phyloP scores from a whole-genome alignment of 306 rosid species.

The Vigna mungo region DNA sequence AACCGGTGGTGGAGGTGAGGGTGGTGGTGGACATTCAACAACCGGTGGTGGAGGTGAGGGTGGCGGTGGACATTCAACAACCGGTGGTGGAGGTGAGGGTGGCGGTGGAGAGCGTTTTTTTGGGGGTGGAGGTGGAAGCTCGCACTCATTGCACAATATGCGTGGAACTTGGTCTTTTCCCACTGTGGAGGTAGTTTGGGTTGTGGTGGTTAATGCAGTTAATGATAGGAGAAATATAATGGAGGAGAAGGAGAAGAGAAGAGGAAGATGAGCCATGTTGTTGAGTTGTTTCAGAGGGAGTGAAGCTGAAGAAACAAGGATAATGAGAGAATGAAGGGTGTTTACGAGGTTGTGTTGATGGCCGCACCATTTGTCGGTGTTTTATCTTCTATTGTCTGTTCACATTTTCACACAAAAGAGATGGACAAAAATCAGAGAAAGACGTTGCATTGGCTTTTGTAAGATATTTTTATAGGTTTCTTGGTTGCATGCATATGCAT shows the following conservation, averaged over 20 bases:
- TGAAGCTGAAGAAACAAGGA: not conserved
- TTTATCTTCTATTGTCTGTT: constrained; percentile 51
- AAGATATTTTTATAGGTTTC: not conserved
- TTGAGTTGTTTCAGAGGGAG: not conserved
- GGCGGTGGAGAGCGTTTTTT: constrained; percentile 51
- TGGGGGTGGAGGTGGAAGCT: constrained; percentile 44
- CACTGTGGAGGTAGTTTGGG: constrained; percentile 28
- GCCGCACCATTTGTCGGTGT: constrained; percentile 81
- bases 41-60: not conserved
- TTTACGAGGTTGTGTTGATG: constrained; percentile 50
- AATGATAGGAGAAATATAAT: not conserved
- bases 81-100: constrained; percentile 2
- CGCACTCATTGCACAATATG: constrained; percentile 61
- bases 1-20: not conserved
- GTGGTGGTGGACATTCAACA: not conserved
- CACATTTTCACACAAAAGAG: not conserved
- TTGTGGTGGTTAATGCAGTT: constrained; percentile 27
- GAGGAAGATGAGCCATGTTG: not conserved
- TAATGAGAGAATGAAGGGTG: not conserved
- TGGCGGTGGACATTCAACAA: not conserved
- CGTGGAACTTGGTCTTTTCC: constrained; percentile 54
- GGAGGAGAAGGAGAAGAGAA: constrained; percentile 32
- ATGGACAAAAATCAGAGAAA: too few relatives aligned
- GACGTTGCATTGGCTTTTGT: not conserved
- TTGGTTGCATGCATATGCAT: constrained; percentile 6